phyloP scores from a whole-genome alignment of 1,139 yeast genomes.

The Ogataea hybrid region DNA sequence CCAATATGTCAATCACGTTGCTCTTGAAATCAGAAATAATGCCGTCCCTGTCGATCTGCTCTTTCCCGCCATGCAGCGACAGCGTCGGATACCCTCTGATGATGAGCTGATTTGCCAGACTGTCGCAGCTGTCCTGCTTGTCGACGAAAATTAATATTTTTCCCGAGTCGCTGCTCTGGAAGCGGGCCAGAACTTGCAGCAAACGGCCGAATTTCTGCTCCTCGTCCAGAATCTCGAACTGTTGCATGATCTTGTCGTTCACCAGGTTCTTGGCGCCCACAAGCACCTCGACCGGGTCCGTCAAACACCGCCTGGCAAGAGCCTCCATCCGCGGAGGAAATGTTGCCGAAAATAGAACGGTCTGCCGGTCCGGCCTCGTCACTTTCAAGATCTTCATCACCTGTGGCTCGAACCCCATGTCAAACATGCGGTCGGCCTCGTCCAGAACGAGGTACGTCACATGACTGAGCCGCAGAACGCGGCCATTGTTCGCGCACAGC shows the following conservation, averaged over 20 bases:
- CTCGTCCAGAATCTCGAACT: slow-evolving; percentile 59
- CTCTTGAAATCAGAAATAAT: slow-evolving; percentile 72
- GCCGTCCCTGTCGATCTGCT: slow-evolving; percentile 76
- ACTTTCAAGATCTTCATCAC: slow-evolving; percentile 77
- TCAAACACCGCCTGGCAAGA: slow-evolving; percentile 63
- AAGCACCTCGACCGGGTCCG: slow-evolving; percentile 68
- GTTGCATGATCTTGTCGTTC: slow-evolving; percentile 76
- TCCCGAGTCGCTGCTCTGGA: slow-evolving; percentile 36
- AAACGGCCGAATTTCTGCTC: slow-evolving; percentile 54
- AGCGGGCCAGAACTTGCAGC: slow-evolving; percentile 51
- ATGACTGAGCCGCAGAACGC: slow-evolving; percentile 65
- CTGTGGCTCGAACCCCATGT: slow-evolving; percentile 97
- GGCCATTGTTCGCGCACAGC: slow-evolving; percentile 78
- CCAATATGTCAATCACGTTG: slow-evolving; percentile 59
- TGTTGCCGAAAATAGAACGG: slow-evolving; percentile 94
- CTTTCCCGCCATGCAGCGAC: slow-evolving; percentile 91
- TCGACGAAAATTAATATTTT: slow-evolving; percentile 84
- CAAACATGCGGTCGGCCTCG: slow-evolving; percentile 97
- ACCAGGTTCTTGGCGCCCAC: slow-evolving; percentile 86
- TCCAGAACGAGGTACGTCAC: slow-evolving; percentile 85
- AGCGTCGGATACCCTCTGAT: slow-evolving; percentile 56
- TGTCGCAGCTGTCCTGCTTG: slow-evolving; percentile 79
- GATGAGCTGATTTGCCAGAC: slow-evolving; percentile 55
- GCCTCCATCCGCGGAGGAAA: slow-evolving; percentile 80
- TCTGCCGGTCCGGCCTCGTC: slow-evolving; percentile 83